Evolutionary conservation across 169 alveolate genomes (phyloP), one percentile per base, ranked within the genome.

Genomic region (Cryptosporidium tyzzeri): DNA sequence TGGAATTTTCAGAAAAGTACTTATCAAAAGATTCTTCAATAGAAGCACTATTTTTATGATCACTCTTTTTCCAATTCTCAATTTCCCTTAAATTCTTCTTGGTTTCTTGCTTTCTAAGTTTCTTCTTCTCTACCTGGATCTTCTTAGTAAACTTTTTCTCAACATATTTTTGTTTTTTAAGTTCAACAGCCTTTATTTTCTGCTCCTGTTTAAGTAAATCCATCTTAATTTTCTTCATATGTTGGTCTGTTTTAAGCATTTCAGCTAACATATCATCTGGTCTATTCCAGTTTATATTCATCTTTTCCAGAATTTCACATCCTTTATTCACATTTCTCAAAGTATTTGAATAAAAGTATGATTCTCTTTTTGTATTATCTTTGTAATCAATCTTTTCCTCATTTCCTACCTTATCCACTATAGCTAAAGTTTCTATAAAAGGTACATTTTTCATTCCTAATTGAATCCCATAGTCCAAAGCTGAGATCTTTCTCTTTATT

Each of bases 181-280:
- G 9, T 16, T 80, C 80, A 14, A 80, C 75, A 14, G 75, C 89
- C 23, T 80, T 80, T 6, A 80, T 80, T 31, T 62, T 80, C 31
- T 62, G 69, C 10, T 80, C 80, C 37, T 80, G 89, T 21, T 61
- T 80, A 21, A 80, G 48, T 48, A 80, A 62, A 59, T 80, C 89
- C 62, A 44, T n/a, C 50, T 70, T 69, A 14, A 86, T 84, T 44
- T 70, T 71, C 70, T 70, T 84, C 92, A 86, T 86, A 33, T 86
- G 92, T 14, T 70, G 87, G 39, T 86, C 92, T 14, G 87, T 53
- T 45, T 86, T 86, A 39, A 86, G 80, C 92, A 86, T 86, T 35
- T 86, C 92, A 16, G 92, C 92, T 39, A 73, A 70, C 89, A 86
- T 73, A 55, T 86, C 92, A 37, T 86, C 84, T 4, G 92, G 92